These are phyloP conservation scores for Eimeria acervulina DNA, from an alignment of 169 alveolate species.

Conservation along the genomic window DNA sequence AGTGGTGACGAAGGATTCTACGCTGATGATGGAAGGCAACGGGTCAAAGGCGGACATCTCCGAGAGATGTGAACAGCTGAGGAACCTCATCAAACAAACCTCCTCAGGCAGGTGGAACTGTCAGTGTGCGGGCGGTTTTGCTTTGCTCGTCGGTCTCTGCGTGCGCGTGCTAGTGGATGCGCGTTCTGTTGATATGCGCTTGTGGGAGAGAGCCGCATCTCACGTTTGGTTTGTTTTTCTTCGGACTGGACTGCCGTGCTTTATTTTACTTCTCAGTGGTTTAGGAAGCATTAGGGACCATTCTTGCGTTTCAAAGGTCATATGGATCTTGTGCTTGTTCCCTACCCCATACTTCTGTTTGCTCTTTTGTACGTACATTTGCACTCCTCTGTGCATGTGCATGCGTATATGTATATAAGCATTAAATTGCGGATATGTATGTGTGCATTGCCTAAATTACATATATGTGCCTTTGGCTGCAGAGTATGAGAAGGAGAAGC, in stretches of 20 bases:
- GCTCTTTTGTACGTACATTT: not conserved
- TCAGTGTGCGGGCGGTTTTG: not conserved
- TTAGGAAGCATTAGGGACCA: not conserved
- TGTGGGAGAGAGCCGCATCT: not conserved
- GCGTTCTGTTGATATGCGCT: not conserved
- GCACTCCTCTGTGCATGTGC: not conserved
- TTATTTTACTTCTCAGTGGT: not conserved
- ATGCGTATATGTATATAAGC: not conserved
- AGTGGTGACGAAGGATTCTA: conserved; percentile 98
- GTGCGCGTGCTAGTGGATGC: not conserved
- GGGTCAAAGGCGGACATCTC: conserved; percentile 95
- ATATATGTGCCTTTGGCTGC: conserved; percentile 85
- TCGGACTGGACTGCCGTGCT: not conserved
- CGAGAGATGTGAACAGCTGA: conserved; percentile 96
- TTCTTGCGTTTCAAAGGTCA: not conserved
- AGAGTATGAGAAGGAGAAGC: conserved; percentile 93
- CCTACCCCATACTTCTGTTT: not conserved
- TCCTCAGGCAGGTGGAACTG: conserved; percentile 90
- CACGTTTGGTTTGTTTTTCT: not conserved
- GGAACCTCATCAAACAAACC: conserved; percentile 93
- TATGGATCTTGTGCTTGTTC: not conserved
- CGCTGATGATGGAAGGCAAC: conserved; percentile 98
- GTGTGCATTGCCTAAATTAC: conserved; percentile 84
- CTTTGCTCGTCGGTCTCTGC: not conserved
- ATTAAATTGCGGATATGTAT: not conserved